Conservation (phyloP, 2,329 filamentous ascomycete species). For the Ophiostoma australiae region DNA sequence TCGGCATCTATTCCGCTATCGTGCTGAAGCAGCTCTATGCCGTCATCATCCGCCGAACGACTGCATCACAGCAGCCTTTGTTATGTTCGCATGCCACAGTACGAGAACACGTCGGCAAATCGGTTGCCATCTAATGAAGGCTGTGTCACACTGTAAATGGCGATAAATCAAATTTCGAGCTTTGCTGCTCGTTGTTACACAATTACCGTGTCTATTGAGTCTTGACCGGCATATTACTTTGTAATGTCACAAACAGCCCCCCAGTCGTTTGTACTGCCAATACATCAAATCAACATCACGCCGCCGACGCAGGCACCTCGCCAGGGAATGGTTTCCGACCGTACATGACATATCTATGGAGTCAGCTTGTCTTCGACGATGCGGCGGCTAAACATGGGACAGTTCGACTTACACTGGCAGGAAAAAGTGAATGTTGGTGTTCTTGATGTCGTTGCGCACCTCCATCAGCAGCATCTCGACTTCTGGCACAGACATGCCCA, state of each 20-base stretch:
- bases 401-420: slow-evolving; percentile 23
- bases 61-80: no score
- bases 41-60: no score
- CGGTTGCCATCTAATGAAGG: no score
- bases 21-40: no score
- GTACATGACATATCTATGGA: slow-evolving; percentile 26
- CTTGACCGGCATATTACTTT: no score
- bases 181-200: not conserved
- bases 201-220: no score
- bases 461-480: slow-evolving; percentile 30
- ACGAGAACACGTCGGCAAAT: no score
- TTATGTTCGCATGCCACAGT: no score
- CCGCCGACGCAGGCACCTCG: slow-evolving; percentile 13
- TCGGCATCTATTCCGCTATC: no score
- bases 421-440: slow-evolving; percentile 29
- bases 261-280: not conserved
- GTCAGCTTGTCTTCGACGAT: not conserved
- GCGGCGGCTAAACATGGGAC: not conserved
- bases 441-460: slow-evolving; percentile 28
- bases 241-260: not conserved
- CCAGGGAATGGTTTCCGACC: slow-evolving; percentile 25
- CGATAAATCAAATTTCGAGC: not conserved
- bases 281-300: not conserved
- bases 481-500: slow-evolving; percentile 31
- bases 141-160: no score